Conservation (phyloP, 2,329 filamentous ascomycete genomes). For the Huntiella omanensis region DNA sequence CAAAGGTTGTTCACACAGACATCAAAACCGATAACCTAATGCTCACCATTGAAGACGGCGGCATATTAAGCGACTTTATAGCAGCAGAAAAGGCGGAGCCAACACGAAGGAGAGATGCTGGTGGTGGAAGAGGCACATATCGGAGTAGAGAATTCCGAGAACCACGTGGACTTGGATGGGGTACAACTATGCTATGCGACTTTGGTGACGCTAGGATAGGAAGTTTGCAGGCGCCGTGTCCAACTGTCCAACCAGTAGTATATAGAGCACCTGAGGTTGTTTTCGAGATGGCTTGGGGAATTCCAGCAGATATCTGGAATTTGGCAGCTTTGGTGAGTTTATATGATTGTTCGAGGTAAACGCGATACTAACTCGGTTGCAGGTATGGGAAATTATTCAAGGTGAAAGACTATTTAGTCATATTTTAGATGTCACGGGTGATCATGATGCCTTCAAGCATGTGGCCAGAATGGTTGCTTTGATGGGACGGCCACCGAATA, state of each 20-base stretch:
- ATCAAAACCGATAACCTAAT: slow-evolving; percentile 11
- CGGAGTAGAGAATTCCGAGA: slow-evolving; percentile 3
- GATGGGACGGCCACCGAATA: slow-evolving; percentile 4
- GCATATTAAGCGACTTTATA: slow-evolving; percentile 8
- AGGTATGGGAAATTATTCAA: slow-evolving; percentile 10
- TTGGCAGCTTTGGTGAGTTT: slow-evolving; percentile 6
- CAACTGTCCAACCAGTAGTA: slow-evolving; percentile 7
- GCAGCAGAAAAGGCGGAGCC: slow-evolving; percentile 6
- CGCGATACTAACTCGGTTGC: not conserved
- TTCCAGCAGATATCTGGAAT: slow-evolving; percentile 10
- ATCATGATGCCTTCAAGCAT: slow-evolving; percentile 9
- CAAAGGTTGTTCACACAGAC: slow-evolving; percentile 8
- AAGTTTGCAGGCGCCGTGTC: slow-evolving; percentile 2
- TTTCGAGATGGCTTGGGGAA: slow-evolving; percentile 10
- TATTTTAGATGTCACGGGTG: slow-evolving; percentile 1
- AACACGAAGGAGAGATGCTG: not conserved
- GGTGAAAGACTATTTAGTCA: slow-evolving; percentile 7
- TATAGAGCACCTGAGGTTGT: slow-evolving; percentile 9
- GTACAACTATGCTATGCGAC: slow-evolving; percentile 7
- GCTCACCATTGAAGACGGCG: slow-evolving; percentile 10
- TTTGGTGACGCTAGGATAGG: slow-evolving; percentile 10
- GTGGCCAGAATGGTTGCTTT: slow-evolving; percentile 10
- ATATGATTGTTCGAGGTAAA: not conserved
- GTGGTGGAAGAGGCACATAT: not conserved
- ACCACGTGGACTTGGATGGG: not conserved